A percentile compares a stretch with the other conserved stretches of the same genome.
Evolutionary conservation across 2,329 filamentous ascomycete species (phyloP).

Genomic region (Diplodia scrobiculata): DNA sequence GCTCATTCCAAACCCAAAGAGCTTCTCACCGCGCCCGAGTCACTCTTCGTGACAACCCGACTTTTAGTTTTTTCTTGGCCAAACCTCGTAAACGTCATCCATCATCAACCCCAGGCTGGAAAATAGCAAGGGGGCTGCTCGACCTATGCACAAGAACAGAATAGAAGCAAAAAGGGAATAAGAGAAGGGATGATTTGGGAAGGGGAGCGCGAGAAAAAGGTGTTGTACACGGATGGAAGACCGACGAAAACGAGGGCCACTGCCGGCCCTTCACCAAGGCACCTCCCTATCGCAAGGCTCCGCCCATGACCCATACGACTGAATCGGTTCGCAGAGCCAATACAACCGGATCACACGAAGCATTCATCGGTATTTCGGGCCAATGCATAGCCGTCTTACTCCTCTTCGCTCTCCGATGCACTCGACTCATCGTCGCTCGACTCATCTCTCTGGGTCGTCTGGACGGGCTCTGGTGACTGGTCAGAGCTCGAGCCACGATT

Average conservation of each 20-base stretch:
- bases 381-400: constrained; percentile 36
- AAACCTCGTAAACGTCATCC: constrained; percentile 35
- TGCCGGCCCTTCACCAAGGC: not conserved
- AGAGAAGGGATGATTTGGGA: not conserved
- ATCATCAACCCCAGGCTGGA: constrained; percentile 11
- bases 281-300: not conserved
- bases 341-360: not conserved
- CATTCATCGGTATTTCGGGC: not conserved
- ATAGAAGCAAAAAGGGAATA: constrained; percentile 16
- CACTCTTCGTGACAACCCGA: constrained; percentile 30
- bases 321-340: constrained; percentile 3
- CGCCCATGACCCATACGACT: not conserved
- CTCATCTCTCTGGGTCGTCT: constrained; percentile 44
- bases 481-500: constrained; percentile 48
- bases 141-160: constrained; percentile 34
- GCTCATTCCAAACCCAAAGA: constrained; percentile 17
- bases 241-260: not conserved
- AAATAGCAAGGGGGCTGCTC: constrained; percentile 32
- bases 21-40: constrained; percentile 25
- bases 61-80: constrained; percentile 29
- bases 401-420: constrained; percentile 57
- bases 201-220: constrained; percentile 3
- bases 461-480: constrained; percentile 44
- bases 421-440: constrained; percentile 58
- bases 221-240: constrained; percentile 8